A percentile compares a stretch with the other conserved stretches of the same genome.
phyloP scores from a whole-genome alignment of 208 protist species.

The Crithidia brevicula region DNA sequence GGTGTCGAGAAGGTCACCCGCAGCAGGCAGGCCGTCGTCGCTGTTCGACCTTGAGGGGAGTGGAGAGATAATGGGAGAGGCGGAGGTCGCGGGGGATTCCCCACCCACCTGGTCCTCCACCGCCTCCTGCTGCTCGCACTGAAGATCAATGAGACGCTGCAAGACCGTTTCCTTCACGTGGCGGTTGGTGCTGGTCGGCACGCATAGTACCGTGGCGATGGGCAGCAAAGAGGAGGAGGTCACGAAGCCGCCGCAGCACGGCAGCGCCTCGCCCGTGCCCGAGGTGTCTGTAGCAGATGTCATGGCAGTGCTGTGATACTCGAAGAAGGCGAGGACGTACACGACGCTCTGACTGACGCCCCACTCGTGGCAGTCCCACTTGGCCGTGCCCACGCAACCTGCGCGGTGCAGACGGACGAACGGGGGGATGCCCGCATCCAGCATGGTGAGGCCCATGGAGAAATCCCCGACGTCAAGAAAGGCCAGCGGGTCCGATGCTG shows the following conservation, averaged over 20 bases:
- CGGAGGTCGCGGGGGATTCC: no score
- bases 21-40: neutral
- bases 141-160: conserved; percentile 75
- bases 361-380: conserved; percentile 66
- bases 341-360: conserved; percentile 37
- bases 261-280: conserved; percentile 31
- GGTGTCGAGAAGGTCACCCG: conserved; percentile 16
- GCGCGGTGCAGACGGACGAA: conserved; percentile 73
- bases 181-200: conserved; percentile 38
- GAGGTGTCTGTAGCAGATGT: conserved; percentile 19
- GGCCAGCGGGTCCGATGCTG: conserved; percentile 40
- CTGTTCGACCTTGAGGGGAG: neutral
- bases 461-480: conserved; percentile 84
- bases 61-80: conserved; percentile 3
- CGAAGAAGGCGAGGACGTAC: conserved; percentile 83
- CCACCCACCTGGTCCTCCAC: conserved; percentile 27
- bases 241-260: conserved; percentile 72
- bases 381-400: conserved; percentile 30
- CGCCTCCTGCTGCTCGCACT: conserved; percentile 69
- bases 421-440: conserved; percentile 82
- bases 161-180: conserved; percentile 70
- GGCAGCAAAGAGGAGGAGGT: conserved; percentile 77
- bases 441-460: conserved; percentile 79
- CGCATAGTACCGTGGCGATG: conserved; percentile 77
- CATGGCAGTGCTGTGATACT: conserved; percentile 53